Conservation (phyloP, 1,284 basidiomycete species). For the Puccinia novopanici region DNA sequence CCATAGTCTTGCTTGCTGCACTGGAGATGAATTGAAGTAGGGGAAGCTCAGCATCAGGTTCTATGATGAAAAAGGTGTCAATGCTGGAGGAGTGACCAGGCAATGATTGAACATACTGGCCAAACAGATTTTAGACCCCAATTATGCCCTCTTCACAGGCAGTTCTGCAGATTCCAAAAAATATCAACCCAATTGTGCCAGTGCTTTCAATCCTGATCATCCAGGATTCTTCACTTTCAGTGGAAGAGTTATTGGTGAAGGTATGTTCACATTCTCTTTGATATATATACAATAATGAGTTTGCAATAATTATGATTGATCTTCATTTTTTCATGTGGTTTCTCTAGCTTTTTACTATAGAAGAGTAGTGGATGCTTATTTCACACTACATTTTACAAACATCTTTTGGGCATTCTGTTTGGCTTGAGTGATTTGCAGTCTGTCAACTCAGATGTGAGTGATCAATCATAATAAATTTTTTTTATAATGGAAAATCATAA, state of each 20-base stretch:
- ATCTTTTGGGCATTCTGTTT: slow-evolving; percentile 84
- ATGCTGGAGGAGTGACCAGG: slow-evolving; percentile 94
- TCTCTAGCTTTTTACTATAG: slow-evolving; percentile 85
- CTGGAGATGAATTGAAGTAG: slow-evolving; percentile 94
- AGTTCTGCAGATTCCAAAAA: slow-evolving; percentile 90
- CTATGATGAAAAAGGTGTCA: slow-evolving; percentile 95
- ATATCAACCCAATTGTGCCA: slow-evolving; percentile 95
- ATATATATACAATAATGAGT: background rate
- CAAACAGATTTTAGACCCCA: slow-evolving; percentile 99
- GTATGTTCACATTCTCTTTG: slow-evolving; percentile 25
- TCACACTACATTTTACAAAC: slow-evolving; percentile 81
- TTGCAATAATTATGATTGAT: background rate
- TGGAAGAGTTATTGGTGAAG: slow-evolving; percentile 83
- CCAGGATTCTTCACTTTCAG: slow-evolving; percentile 98
- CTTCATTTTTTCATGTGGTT: background rate
- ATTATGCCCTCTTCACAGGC: slow-evolving; percentile 96
- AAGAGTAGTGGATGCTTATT: too few species aligned
- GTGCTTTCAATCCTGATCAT: slow-evolving; percentile 80
- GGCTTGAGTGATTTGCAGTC: slow-evolving; percentile 93
- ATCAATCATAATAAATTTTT: too few species aligned
- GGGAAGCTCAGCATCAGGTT: slow-evolving; percentile 97
- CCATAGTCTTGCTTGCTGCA: slow-evolving; percentile 82
- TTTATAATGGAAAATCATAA: background rate
- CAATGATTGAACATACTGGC: slow-evolving; percentile 94
- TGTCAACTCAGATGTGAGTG: slow-evolving; percentile 73